phyloP scores from a whole-genome alignment of 495 filamentous ascomycete genomes.

The Penicillium fimorum region DNA sequence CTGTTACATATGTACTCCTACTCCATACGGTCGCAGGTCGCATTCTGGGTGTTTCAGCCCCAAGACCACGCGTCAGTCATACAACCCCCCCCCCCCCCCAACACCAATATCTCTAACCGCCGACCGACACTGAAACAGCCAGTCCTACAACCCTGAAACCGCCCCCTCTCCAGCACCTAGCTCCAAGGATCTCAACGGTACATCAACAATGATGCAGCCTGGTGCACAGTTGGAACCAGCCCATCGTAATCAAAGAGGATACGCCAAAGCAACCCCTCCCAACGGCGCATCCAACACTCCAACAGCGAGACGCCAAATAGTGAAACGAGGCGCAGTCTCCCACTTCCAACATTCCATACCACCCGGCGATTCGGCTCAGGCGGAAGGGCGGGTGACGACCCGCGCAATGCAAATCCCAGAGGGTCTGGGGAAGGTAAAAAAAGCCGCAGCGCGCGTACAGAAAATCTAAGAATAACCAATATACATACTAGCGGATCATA shows the following conservation, averaged over 20 bases:
- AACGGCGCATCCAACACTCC: background rate
- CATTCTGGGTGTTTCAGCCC: background rate
- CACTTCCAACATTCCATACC: background rate
- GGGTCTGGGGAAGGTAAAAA: background rate
- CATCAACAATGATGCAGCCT: background rate
- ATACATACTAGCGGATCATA: background rate
- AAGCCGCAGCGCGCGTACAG: background rate
- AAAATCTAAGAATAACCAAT: conserved; percentile 6
- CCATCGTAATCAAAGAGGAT: too few relatives aligned
- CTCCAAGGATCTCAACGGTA: background rate
- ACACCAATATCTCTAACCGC: conserved; percentile 5
- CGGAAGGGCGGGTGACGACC: background rate
- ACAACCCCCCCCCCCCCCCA: background rate
- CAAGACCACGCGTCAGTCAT: background rate
- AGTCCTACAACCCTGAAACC: background rate
- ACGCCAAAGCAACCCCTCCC: background rate
- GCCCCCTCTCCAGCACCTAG: background rate
- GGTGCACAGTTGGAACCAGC: too few relatives aligned
- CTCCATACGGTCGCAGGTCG: background rate
- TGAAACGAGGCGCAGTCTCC: conserved; percentile 1
- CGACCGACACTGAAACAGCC: conserved; percentile 2
- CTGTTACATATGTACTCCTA: background rate
- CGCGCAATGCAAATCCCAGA: background rate
- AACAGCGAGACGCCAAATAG: conserved; percentile 6
- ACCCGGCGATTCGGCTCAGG: background rate